Conservation (phyloP, 208 protist genomes). For the Crithidia fasciculata region DNA sequence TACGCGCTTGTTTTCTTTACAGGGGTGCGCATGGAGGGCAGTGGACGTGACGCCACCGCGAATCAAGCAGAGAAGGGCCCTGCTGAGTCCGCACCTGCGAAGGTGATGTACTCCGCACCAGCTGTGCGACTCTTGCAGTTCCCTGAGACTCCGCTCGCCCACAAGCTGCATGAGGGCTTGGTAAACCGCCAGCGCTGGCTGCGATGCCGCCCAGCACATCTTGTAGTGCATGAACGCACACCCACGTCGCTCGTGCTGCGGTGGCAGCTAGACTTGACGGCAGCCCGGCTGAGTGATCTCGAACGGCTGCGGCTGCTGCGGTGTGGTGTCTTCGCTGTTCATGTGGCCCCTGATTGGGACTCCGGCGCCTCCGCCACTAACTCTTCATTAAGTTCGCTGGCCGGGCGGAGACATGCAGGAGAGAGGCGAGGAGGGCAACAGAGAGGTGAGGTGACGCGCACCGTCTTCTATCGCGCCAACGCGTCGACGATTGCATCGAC, state of each 20-base stretch:
- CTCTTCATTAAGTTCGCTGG: no score
- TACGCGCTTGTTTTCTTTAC: slow-evolving; percentile 19
- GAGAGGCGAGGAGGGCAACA: neutral
- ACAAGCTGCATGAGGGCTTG: no score
- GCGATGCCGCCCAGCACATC: slow-evolving; percentile 4
- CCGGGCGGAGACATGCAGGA: no score
- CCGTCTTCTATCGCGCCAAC: slow-evolving; percentile 17
- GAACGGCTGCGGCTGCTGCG: slow-evolving; percentile 12
- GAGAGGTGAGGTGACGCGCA: neutral
- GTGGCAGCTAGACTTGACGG: slow-evolving; percentile 18
- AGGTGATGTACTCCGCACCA: slow-evolving; percentile 14
- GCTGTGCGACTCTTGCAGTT: neutral
- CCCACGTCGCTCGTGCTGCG: slow-evolving; percentile 16
- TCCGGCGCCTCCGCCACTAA: no score
- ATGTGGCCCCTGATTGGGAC: neutral
- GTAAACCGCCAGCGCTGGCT: neutral
- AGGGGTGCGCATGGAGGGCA: neutral
- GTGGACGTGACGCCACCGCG: no score
- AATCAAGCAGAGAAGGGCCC: neutral
- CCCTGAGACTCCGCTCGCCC: no score
- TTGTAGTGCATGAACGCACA: slow-evolving; percentile 22
- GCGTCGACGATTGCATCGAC: neutral
- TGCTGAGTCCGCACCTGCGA: neutral
- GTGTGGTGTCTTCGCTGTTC: slow-evolving; percentile 8
- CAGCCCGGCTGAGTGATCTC: neutral